A percentile compares a stretch with the other conserved stretches of the same genome.
These are phyloP conservation scores for Lycium barbarum DNA, from an alignment of 257 asterid species.

Conservation along the genomic window DNA sequence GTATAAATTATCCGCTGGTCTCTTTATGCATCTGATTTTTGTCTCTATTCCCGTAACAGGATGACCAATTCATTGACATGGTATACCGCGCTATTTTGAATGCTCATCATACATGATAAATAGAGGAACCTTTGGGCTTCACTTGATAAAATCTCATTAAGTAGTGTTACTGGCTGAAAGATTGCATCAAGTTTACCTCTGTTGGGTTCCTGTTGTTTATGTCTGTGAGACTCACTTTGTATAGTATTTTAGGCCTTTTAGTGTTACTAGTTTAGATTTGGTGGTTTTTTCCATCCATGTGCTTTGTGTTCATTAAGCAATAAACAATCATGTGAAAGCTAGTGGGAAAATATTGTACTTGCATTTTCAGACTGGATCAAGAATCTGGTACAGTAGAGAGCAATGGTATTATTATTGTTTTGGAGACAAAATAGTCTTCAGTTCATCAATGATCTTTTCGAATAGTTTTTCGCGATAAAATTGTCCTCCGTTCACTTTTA, in stretches of 20 bases:
- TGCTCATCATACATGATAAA: constrained; percentile 50
- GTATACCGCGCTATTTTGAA: constrained; percentile 71
- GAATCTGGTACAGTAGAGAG: no score
- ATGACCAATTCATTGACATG: constrained; percentile 84
- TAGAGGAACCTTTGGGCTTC: background rate
- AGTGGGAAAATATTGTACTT: background rate
- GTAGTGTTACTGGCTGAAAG: background rate
- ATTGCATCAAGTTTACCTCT: background rate
- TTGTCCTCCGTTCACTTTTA: no score
- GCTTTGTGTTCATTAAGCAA: background rate
- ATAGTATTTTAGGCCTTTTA: background rate
- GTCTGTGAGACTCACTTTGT: background rate
- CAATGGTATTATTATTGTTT: no score
- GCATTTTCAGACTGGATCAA: background rate
- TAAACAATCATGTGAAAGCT: background rate
- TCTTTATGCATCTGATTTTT: background rate
- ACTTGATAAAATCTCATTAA: background rate
- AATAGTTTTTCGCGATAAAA: no score
- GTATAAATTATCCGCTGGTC: no score
- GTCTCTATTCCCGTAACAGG: constrained; percentile 44
- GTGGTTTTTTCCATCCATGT: background rate
- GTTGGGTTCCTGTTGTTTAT: background rate
- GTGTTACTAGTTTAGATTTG: constrained; percentile 6
- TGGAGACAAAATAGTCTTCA: no score
- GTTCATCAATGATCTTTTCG: no score